phyloP scores from a whole-genome alignment of 345 rosid genomes.

The Aurinia saxatilis region DNA sequence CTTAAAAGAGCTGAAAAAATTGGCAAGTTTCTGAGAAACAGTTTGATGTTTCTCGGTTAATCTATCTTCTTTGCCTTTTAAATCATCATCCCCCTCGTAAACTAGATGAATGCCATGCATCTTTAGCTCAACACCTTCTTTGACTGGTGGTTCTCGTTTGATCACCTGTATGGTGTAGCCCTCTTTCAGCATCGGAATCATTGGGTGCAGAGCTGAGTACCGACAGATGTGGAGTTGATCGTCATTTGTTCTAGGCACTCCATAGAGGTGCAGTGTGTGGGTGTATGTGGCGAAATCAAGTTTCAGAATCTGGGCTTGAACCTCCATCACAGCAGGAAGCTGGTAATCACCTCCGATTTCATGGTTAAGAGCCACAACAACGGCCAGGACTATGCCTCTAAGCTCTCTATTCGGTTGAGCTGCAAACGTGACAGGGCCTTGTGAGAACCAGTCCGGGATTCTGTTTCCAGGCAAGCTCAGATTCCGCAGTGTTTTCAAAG shows the following conservation, averaged over 20 bases:
- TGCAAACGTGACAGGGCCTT: constrained; percentile 24
- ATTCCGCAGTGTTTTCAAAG: constrained; percentile 33
- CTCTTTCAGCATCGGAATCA: constrained; percentile 28
- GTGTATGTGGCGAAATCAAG: neutral
- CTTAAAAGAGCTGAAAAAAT: constrained; percentile 15
- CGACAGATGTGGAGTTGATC: constrained; percentile 52
- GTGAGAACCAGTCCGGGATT: constrained; percentile 53
- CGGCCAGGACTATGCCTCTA: constrained; percentile 39
- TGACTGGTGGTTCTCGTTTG: neutral
- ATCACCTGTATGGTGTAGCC: constrained; percentile 21
- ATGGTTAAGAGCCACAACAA: constrained; percentile 38
- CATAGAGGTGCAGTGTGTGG: constrained; percentile 28
- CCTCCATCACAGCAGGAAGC: constrained; percentile 29
- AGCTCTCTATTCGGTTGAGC: constrained; percentile 35
- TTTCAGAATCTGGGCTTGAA: constrained; percentile 34
- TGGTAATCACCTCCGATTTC: constrained; percentile 23
- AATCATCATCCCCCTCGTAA: constrained; percentile 28
- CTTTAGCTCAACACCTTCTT: constrained; percentile 11
- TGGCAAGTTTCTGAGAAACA: constrained; percentile 25
- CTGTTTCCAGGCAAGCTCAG: no score
- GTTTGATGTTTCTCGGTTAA: neutral
- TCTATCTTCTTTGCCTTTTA: neutral
- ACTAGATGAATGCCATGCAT: no score
- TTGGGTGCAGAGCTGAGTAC: constrained; percentile 25
- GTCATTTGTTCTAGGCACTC: constrained; percentile 56